Percentiles rank a stretch among this genome's conserved stretches.
Evolutionary conservation across 352 stramenopile genomes (phyloP).

Genomic region (Phytophthora melonis): DNA sequence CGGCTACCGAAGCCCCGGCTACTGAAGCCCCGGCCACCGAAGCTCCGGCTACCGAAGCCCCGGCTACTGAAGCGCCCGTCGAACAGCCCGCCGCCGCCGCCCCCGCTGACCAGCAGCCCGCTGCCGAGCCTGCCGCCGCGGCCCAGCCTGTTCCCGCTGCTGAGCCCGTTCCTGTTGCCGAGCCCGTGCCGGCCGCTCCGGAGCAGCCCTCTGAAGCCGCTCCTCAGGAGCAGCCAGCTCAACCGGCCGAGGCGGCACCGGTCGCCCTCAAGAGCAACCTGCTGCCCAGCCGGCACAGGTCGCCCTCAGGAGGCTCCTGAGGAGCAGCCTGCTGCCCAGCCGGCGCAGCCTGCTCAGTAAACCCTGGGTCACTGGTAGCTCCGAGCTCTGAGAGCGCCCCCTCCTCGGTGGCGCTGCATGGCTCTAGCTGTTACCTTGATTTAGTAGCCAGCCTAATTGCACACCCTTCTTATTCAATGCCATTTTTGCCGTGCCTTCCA

Average conservation of each 20-base stretch:
- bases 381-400: background rate
- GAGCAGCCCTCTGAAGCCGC: slow-evolving; percentile 9
- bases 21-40: background rate
- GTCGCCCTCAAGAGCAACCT: background rate
- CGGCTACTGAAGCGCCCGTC: background rate
- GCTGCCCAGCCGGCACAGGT: too few species aligned
- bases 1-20: background rate
- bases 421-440: background rate
- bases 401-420: background rate
- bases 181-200: slow-evolving; percentile 8
- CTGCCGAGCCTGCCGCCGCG: slow-evolving; percentile 3
- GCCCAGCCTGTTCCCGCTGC: slow-evolving; percentile 2
- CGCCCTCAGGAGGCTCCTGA: background rate
- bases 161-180: slow-evolving; percentile 5
- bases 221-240: background rate
- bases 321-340: background rate
- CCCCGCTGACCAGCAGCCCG: slow-evolving; percentile 10
- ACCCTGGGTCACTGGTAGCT: background rate
- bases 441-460: slow-evolving; percentile 25
- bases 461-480: slow-evolving; percentile 20
- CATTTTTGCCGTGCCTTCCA: slow-evolving; percentile 30
- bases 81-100: slow-evolving; percentile 2
- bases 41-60: background rate
- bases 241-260: too few species aligned
- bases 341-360: slow-evolving; percentile 23